Evolutionary conservation across 2,329 filamentous ascomycete species (phyloP).

Genomic region (Thelonectria olida): DNA sequence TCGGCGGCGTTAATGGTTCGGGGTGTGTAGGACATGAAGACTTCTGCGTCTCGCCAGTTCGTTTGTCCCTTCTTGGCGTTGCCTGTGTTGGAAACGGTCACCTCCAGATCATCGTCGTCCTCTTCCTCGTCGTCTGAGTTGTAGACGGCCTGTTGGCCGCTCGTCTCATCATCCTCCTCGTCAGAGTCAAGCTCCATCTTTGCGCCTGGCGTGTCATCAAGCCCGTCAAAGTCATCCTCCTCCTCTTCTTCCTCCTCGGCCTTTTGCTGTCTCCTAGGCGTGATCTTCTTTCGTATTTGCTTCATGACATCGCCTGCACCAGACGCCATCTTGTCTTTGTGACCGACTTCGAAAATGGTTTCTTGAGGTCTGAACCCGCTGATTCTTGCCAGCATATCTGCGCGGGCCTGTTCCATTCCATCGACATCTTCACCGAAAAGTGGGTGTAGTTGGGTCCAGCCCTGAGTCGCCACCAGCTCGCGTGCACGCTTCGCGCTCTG

Average conservation of each 20-base stretch:
- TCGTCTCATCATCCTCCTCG: conserved; percentile 46
- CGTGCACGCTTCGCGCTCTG: conserved; percentile 92
- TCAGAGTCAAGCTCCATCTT: conserved; percentile 43
- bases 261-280: conserved; percentile 60
- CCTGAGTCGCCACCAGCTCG: conserved; percentile 74
- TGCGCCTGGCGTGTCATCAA: conserved; percentile 44
- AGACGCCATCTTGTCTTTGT: conserved; percentile 70
- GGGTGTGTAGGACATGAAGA: conserved; percentile 97
- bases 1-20: conserved; percentile 83
- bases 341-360: conserved; percentile 95
- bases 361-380: conserved; percentile 90
- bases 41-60: conserved; percentile 83
- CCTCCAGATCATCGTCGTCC: conserved; percentile 70
- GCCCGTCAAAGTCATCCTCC: conserved; percentile 42
- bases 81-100: conserved; percentile 72
- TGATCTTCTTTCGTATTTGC: conserved; percentile 74
- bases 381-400: conserved; percentile 88
- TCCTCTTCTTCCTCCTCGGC: conserved; percentile 47
- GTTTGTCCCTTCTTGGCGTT: conserved; percentile 63
- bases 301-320: conserved; percentile 82
- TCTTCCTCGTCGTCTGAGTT: conserved; percentile 65
- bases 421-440: conserved; percentile 79
- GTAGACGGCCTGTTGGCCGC: conserved; percentile 55
- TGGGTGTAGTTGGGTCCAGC: conserved; percentile 79
- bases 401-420: conserved; percentile 74